Evolutionary conservation across 1,139 yeast species (phyloP).

Genomic region (Meyerozyma sp.): DNA sequence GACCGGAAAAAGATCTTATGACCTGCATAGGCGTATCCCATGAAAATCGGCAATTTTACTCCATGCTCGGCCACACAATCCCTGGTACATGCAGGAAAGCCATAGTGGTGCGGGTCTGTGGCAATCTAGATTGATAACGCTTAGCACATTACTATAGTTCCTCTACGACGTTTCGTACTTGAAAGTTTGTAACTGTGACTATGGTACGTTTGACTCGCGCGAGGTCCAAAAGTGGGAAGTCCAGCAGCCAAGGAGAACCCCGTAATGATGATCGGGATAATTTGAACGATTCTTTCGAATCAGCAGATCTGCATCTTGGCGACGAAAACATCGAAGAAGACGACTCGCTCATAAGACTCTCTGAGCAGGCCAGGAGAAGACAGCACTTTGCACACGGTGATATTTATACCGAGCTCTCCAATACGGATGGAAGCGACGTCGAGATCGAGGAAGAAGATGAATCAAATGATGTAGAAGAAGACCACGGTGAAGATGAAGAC

Average conservation of each 20-base stretch:
- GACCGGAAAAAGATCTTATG: no score
- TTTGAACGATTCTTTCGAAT: not conserved
- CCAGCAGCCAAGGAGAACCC: not conserved
- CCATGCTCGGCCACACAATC: no score
- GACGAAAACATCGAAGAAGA: constrained; percentile 4
- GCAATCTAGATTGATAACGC: not conserved
- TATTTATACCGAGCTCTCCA: constrained; percentile 1
- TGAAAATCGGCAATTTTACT: no score
- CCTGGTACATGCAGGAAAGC: no score
- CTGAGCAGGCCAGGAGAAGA: constrained; percentile 11
- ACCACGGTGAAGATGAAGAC: constrained; percentile 15
- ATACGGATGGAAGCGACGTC: not conserved
- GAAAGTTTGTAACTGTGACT: not conserved
- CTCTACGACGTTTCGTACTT: not conserved
- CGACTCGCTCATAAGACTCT: constrained; percentile 8
- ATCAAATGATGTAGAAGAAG: constrained; percentile 11
- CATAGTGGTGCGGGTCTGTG: not conserved
- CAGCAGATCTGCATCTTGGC: not conserved
- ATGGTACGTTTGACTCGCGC: not conserved
- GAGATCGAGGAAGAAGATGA: constrained; percentile 7
- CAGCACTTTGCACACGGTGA: not conserved
- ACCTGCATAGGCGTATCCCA: no score
- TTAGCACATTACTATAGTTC: not conserved
- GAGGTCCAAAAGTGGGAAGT: not conserved
- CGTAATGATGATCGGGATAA: not conserved